phyloP scores from a whole-genome alignment of 495 filamentous ascomycete genomes.

The Cercophora scortea region DNA sequence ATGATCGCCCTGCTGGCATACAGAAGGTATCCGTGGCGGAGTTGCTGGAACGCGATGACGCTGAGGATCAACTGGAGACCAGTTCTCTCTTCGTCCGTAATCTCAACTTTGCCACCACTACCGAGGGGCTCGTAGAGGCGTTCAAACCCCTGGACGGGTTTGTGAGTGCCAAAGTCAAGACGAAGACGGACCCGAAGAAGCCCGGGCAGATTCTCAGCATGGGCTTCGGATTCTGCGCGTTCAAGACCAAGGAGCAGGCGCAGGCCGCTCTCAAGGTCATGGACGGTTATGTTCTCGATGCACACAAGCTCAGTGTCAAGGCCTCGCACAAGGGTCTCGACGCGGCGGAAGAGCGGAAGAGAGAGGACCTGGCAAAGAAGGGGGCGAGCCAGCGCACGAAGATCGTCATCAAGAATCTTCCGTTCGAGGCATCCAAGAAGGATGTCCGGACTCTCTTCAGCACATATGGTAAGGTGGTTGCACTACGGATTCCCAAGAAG shows the following conservation, averaged over 20 bases:
- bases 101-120: slow-evolving; percentile 85
- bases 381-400: slow-evolving; percentile 67
- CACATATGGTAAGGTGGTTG: slow-evolving; percentile 83
- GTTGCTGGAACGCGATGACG: slow-evolving; percentile 50
- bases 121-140: slow-evolving; percentile 56
- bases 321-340: slow-evolving; percentile 78
- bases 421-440: slow-evolving; percentile 90
- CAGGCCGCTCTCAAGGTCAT: slow-evolving; percentile 71
- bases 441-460: slow-evolving; percentile 80
- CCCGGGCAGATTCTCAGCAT: slow-evolving; percentile 80
- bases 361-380: slow-evolving; percentile 74
- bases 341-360: slow-evolving; percentile 75
- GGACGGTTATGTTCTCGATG: slow-evolving; percentile 78
- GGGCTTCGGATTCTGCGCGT: slow-evolving; percentile 95
- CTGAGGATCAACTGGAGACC: slow-evolving; percentile 49
- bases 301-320: slow-evolving; percentile 75
- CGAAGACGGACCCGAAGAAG: slow-evolving; percentile 77
- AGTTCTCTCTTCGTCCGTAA: slow-evolving; percentile 88
- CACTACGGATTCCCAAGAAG: slow-evolving; percentile 89
- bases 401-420: slow-evolving; percentile 96
- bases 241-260: slow-evolving; percentile 67
- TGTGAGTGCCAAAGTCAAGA: slow-evolving; percentile 75
- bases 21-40: slow-evolving; percentile 38
- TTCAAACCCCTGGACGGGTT: slow-evolving; percentile 83
- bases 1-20: slow-evolving; percentile 23